phyloP scores from a whole-genome alignment of 78 protist genomes.

The Protostelium mycophagum region DNA sequence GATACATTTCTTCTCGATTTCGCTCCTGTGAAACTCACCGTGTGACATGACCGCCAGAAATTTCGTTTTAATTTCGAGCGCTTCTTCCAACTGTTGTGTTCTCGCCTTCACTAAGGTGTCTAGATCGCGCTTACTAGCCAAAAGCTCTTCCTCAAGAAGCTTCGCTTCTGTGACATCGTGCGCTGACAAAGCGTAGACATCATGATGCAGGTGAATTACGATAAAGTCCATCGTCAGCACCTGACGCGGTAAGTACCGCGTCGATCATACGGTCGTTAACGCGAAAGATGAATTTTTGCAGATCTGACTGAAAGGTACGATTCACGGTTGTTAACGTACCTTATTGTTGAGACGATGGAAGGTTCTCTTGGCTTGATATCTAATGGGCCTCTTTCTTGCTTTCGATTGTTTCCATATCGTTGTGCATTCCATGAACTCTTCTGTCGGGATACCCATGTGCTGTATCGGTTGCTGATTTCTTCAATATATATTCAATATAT shows the following conservation, averaged over 20 bases:
- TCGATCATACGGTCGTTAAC: too few relatives aligned
- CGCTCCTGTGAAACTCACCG: not conserved
- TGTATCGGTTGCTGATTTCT: not conserved
- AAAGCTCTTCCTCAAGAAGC: not conserved
- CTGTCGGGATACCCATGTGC: not conserved
- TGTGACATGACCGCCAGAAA: not conserved
- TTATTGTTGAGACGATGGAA: not conserved
- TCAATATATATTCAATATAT: too few relatives aligned
- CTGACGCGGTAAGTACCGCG: too few relatives aligned
- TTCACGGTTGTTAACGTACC: too few relatives aligned
- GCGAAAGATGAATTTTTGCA: too few relatives aligned
- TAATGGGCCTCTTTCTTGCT: not conserved
- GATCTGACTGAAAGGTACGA: too few relatives aligned
- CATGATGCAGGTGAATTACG: not conserved
- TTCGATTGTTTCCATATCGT: not conserved
- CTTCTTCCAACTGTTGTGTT: not conserved
- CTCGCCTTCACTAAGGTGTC: not conserved
- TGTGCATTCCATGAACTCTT: not conserved
- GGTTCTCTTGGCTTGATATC: not conserved
- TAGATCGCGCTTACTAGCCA: not conserved
- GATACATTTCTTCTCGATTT: not conserved
- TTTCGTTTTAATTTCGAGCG: not conserved
- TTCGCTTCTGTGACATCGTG: not conserved
- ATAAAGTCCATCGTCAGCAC: not conserved
- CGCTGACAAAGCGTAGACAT: not conserved